Evolutionary conservation across 148 eudicot species (phyloP).

Genomic region (Camellia granthamiana): DNA sequence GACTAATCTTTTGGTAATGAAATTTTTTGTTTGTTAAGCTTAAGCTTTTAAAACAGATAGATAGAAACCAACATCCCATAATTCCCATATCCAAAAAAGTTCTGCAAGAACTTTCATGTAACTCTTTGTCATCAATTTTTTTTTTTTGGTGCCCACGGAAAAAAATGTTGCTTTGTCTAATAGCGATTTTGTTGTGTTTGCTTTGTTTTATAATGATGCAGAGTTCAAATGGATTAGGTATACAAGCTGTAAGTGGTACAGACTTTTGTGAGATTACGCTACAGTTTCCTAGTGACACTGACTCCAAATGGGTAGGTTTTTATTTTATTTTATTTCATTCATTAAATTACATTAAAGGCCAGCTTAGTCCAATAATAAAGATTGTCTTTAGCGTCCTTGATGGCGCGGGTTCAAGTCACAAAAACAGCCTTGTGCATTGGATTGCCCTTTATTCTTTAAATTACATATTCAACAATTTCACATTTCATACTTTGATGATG

Average conservation of each 20-base stretch:
- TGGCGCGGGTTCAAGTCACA: too few relatives aligned
- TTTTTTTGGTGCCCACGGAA: not conserved
- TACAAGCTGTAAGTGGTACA: constrained; percentile 51
- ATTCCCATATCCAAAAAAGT: not conserved
- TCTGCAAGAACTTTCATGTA: not conserved
- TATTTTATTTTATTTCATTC: not conserved
- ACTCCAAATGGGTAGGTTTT: constrained; percentile 78
- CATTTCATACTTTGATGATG: constrained; percentile 5
- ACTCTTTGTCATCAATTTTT: not conserved
- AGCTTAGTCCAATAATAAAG: too few relatives aligned
- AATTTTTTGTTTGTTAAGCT: not conserved
- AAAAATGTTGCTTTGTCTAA: not conserved
- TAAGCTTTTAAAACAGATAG: not conserved
- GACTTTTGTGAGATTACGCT: constrained; percentile 63
- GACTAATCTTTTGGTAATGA: not conserved
- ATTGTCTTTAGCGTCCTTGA: too few relatives aligned
- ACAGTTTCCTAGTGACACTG: constrained; percentile 73
- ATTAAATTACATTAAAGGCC: not conserved
- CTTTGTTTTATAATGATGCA: constrained; percentile 27
- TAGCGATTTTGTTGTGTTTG: not conserved
- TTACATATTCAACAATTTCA: not conserved
- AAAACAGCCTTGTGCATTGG: too few relatives aligned
- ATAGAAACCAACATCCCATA: not conserved
- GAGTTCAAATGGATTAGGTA: constrained; percentile 83
- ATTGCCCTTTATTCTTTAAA: not conserved